phyloP scores from a whole-genome alignment of 2,329 filamentous ascomycete species.

The Sporothrix variecibatus region DNA sequence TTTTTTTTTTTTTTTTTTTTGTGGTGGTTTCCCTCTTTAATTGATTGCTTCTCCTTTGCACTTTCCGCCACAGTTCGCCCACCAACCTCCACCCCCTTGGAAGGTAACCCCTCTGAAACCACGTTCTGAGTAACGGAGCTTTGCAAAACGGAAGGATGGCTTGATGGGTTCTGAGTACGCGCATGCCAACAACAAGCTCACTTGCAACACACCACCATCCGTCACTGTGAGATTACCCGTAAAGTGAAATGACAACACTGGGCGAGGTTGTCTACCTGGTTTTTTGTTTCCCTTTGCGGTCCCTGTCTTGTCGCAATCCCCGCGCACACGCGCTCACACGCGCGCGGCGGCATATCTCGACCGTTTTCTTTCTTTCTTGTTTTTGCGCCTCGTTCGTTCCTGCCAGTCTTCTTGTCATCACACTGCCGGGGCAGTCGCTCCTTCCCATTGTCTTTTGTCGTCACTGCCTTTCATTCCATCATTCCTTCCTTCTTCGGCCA shows the following conservation, averaged over 20 bases:
- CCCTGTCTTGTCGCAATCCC: background rate
- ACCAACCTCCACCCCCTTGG: background rate
- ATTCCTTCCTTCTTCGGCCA: background rate
- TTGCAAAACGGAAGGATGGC: constrained; percentile 9
- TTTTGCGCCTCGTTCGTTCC: background rate
- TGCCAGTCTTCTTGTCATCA: background rate
- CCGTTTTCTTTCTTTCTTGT: background rate
- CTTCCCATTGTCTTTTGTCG: constrained; percentile 9
- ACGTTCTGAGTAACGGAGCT: constrained; percentile 20
- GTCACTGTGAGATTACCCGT: background rate
- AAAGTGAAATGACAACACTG: background rate
- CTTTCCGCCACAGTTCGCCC: background rate
- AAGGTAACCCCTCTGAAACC: background rate
- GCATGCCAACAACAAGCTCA: background rate
- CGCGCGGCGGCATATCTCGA: background rate
- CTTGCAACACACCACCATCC: background rate
- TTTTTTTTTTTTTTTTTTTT: constrained; percentile 12
- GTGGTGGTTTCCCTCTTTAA: background rate
- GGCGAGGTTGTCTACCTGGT: constrained; percentile 11
- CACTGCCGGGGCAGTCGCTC: background rate
- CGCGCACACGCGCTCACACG: background rate
- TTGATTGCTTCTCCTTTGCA: background rate
- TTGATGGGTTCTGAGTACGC: constrained; percentile 12
- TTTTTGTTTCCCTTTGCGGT: background rate
- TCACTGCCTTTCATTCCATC: background rate